Conservation (phyloP, 371 early-diverging fungal genomes). For the Parasitella parasitica region DNA sequence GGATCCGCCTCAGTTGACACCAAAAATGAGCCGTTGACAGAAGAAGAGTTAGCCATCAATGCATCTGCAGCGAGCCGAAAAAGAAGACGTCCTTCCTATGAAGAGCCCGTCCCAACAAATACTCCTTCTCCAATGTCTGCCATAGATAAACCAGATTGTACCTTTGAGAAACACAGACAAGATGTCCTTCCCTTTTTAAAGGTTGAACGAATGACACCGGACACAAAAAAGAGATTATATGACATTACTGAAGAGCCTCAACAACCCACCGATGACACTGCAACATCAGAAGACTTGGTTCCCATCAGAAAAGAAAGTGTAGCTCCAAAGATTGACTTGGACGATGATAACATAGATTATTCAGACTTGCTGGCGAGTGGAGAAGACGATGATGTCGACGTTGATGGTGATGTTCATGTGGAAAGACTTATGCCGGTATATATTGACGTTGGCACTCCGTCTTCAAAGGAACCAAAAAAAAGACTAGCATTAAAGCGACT, state of each 20-base stretch:
- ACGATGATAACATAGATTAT: neutral
- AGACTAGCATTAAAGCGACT: neutral
- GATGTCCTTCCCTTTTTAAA: neutral
- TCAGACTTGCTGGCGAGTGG: neutral
- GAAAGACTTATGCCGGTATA: neutral
- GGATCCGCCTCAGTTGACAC: neutral
- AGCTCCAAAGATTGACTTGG: neutral
- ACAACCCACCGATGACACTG: neutral
- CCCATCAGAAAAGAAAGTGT: neutral
- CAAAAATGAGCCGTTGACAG: neutral
- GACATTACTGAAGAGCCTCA: neutral
- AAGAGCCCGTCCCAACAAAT: neutral
- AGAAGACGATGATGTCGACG: neutral
- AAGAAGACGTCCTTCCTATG: neutral
- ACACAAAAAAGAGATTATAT: neutral
- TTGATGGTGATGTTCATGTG: neutral
- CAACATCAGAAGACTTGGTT: neutral
- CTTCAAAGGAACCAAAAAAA: neutral
- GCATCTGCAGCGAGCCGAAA: neutral
- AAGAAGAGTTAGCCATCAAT: slow-evolving; percentile 11
- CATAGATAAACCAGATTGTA: neutral
- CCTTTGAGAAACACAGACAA: neutral
- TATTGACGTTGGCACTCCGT: neutral
- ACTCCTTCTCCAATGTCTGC: neutral
- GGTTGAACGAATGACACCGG: neutral